Conservation (phyloP, 2,329 filamentous ascomycete species). For the Alternaria infectoria region DNA sequence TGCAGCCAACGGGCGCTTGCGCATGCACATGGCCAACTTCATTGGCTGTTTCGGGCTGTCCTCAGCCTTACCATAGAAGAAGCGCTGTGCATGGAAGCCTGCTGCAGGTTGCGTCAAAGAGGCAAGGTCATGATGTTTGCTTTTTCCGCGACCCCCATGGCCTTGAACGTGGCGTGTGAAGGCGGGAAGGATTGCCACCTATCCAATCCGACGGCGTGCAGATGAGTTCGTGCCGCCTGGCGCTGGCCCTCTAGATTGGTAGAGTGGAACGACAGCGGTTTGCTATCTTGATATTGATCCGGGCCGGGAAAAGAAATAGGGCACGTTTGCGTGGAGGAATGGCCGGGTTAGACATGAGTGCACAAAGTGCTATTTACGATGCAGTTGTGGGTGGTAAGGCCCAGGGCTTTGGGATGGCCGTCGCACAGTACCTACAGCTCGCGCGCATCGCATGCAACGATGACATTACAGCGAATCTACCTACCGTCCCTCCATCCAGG, state of each 20-base stretch:
- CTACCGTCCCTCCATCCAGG: background rate
- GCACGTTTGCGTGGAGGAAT: background rate
- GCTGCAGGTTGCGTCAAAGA: slow-evolving; percentile 5
- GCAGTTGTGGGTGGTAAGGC: background rate
- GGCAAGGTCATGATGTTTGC: slow-evolving; percentile 2
- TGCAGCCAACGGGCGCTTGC: slow-evolving; percentile 18
- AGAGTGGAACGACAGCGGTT: background rate
- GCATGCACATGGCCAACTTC: background rate
- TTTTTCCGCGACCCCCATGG: slow-evolving; percentile 3
- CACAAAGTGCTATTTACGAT: slow-evolving; percentile 6
- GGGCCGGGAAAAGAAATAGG: background rate
- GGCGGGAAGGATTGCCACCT: slow-evolving; percentile 6
- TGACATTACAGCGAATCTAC: background rate
- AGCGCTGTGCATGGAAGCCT: slow-evolving; percentile 12
- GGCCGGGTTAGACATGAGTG: background rate
- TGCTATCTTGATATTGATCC: slow-evolving; percentile 1
- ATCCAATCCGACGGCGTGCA: slow-evolving; percentile 4
- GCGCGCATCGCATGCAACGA: background rate
- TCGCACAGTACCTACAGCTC: background rate
- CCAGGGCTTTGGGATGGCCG: background rate
- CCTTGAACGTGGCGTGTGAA: slow-evolving; percentile 4
- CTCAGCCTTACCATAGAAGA: slow-evolving; percentile 17
- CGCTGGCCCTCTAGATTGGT: background rate
- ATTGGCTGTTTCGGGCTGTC: slow-evolving; percentile 11
- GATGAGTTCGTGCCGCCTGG: background rate